Base-by-base conservation (phyloP, 2,329 filamentous ascomycete genomes). In the Epichloe sp. region DNA sequence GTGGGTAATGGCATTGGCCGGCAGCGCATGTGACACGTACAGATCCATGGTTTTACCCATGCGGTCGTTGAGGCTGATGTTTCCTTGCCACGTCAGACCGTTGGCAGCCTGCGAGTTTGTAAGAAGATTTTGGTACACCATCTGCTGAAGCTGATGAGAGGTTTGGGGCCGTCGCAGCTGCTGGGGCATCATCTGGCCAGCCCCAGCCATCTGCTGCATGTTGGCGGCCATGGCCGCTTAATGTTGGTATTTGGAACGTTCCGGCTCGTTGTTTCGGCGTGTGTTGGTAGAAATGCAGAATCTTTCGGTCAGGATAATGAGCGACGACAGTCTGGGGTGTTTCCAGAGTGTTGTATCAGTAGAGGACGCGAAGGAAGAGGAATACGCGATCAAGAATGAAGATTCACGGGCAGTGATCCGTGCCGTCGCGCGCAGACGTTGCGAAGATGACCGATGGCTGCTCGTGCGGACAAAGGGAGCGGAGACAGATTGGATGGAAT, bases 211-310 rank as follows among this genome's bases (percentile, higher is more conserved):
- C 60, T 77, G 76, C 64, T 74, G 73, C 67, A 80, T 74, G 58
- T 78, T 79, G 62, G 73, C 76, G 69, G 77, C 77, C 77, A 81
- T 80, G 66, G 73, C 74, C 70, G 72, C 72, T 51, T 37, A 21
- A 37, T 11, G 5, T 41, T 31, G 17, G 38, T 40, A 7, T 17
- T 17, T 21, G 31, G 31, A 43, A 49, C 46, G 41, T 41, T 35
- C 31, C 2, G 21, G 19, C 19, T 40, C 48, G 35, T 44, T 44
- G 21, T 7, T 31, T 14, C 4, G 19, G 15, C 40, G 34, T 41
- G 23, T 34, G 36, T 44, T 21, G 12, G 14, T 40, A 14, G 10
- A 10, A 26, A 31, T 37, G 14, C 10, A 5, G 26, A 31, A 12
- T 23, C 14, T 14, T 36, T 23, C 17, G 10, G 21, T 31, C 41